These are phyloP conservation scores for Cordyceps tenuipes DNA, from an alignment of 2,329 filamentous ascomycete species.

Conservation along the genomic window DNA sequence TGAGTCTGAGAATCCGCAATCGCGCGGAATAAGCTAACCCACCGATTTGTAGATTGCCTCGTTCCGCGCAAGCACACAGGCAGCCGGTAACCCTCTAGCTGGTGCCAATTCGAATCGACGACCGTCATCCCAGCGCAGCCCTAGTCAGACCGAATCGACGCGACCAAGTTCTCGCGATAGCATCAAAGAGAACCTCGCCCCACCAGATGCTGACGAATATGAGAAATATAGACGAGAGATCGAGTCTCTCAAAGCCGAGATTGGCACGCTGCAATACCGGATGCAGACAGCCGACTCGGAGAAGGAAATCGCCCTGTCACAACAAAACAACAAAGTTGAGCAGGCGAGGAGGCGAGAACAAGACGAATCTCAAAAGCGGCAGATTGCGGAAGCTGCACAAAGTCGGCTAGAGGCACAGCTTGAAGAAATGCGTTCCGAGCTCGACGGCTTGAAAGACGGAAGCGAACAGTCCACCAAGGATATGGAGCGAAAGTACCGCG, in stretches of 20 bases:
- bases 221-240: slow-evolving; percentile 48
- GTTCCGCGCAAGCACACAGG: slow-evolving; percentile 44
- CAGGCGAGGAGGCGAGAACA: slow-evolving; percentile 76
- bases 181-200: slow-evolving; percentile 52
- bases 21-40: slow-evolving; percentile 3
- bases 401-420: slow-evolving; percentile 41
- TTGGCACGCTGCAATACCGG: slow-evolving; percentile 82
- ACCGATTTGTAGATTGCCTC: slow-evolving; percentile 18
- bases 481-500: slow-evolving; percentile 60
- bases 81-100: slow-evolving; percentile 51
- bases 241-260: slow-evolving; percentile 80
- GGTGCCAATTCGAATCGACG: slow-evolving; percentile 37
- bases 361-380: slow-evolving; percentile 65
- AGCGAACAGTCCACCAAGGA: slow-evolving; percentile 52
- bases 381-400: slow-evolving; percentile 49
- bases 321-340: slow-evolving; percentile 76
- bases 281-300: slow-evolving; percentile 83
- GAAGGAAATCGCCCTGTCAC: slow-evolving; percentile 67
- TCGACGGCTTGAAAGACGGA: slow-evolving; percentile 42
- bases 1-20: not conserved
- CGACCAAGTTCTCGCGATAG: slow-evolving; percentile 47
- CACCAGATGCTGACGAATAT: slow-evolving; percentile 50
- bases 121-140: slow-evolving; percentile 34
- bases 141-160: slow-evolving; percentile 32
- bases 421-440: slow-evolving; percentile 42